Percentiles rank a stretch among this genome's conserved stretches.
Evolutionary conservation across 179 eudicot genomes (phyloP).

Genomic region (Patellifolia procumbens): DNA sequence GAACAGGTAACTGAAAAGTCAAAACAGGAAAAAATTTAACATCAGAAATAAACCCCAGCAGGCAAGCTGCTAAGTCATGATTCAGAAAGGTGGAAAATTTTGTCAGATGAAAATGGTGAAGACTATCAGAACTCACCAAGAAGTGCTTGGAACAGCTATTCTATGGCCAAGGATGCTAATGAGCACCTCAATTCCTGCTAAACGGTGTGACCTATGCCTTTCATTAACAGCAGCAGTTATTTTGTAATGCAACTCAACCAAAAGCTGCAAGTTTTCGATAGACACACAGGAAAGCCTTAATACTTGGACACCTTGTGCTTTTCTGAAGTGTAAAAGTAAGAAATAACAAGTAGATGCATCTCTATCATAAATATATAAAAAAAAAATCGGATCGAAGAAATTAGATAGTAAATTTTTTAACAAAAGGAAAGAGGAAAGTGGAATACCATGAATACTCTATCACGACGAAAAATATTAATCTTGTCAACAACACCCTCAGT

Average conservation of each 20-base stretch:
- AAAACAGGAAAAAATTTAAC: background rate
- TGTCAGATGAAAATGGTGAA: background rate
- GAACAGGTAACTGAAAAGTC: constrained; percentile 72
- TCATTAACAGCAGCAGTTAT: constrained; percentile 70
- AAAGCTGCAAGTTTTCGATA: constrained; percentile 55
- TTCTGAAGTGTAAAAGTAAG: background rate
- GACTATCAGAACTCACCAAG: constrained; percentile 48
- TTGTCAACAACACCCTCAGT: constrained; percentile 68
- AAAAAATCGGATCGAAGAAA: background rate
- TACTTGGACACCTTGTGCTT: constrained; percentile 3
- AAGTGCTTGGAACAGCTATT: constrained; percentile 81
- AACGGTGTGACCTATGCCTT: constrained; percentile 75
- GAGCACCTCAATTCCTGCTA: constrained; percentile 89
- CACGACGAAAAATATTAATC: constrained; percentile 86
- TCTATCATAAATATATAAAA: background rate
- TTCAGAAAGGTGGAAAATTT: background rate
- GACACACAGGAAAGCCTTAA: constrained; percentile 3
- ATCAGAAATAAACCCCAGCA: constrained; percentile 17
- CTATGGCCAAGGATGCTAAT: constrained; percentile 73
- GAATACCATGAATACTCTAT: constrained; percentile 90
- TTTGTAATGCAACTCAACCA: constrained; percentile 89
- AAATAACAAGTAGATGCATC: background rate
- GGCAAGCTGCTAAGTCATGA: background rate
- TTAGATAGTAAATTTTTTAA: too few relatives aligned
- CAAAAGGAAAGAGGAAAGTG: constrained; percentile 8